phyloP scores from a whole-genome alignment of 768 basidiomycete genomes.

The Tricholoma matsutake region DNA sequence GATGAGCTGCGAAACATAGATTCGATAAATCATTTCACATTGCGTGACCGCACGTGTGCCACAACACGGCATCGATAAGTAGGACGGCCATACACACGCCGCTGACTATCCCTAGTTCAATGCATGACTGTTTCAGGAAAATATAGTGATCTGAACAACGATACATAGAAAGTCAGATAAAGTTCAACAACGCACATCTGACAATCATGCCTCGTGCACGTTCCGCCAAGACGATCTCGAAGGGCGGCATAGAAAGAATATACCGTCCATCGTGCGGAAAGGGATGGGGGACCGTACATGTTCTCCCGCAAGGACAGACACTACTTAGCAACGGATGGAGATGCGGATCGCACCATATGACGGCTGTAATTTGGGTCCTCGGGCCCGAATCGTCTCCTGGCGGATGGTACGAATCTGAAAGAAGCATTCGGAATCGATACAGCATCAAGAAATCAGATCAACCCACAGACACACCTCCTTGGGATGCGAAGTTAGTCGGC shows the following conservation, averaged over 20 bases:
- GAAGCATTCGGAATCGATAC: not conserved
- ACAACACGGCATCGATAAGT: not conserved
- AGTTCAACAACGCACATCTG: not conserved
- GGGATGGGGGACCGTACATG: not conserved
- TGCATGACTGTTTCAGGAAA: not conserved
- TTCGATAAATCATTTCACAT: not conserved
- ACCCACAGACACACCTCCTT: not conserved
- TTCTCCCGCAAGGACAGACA: not conserved
- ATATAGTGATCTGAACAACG: not conserved
- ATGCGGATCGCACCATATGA: too few species aligned
- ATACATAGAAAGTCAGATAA: not conserved
- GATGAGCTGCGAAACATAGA: not conserved
- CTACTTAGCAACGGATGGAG: not conserved
- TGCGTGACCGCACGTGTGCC: not conserved
- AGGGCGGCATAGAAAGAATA: not conserved
- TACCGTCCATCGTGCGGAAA: not conserved
- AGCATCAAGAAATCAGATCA: not conserved
- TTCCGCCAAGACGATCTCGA: not conserved
- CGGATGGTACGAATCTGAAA: not conserved
- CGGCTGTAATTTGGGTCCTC: not conserved
- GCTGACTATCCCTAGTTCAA: not conserved
- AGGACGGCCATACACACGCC: not conserved
- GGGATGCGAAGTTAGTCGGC: not conserved
- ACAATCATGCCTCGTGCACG: not conserved
- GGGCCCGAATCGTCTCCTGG: not conserved